Evolutionary conservation across 164 flowering plant genomes (phyloP), one percentile per base, ranked within the genome.

Genomic region (Chimonanthus praecox): DNA sequence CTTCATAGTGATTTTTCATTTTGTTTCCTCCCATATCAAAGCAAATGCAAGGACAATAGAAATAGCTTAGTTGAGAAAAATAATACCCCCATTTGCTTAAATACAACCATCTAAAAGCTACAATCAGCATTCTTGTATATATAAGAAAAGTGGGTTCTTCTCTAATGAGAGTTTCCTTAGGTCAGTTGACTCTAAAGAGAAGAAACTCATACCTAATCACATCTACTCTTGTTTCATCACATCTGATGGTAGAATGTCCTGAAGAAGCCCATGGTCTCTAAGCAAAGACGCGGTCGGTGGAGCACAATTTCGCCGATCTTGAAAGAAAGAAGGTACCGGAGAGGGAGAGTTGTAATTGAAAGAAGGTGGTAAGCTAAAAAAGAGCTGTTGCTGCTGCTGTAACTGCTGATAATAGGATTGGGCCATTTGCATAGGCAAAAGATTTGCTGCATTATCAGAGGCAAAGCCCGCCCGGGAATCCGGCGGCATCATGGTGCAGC

Each of bases 201-300:
- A 33, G 46, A 76, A 73, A 73, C 72, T 62, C 82, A 74, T 78
- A 75, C 82, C 78, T 74, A 58, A 69, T 54, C 20, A 48, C 58
- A 60, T 72, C 73, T 70, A 65, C 75, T 80, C 80, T 76, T 84
- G 84, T 70, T 77, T 83, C 15, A 77, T 72, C 80, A 84, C 75
- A 77, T 80, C 84, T 0, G 91, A 75, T 0, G 91, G 90, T 64
- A 91, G 80, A 3, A 92, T 87, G 51, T 92, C 97, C 68, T 89
- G 86, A 68, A 92, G 92, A 48, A 92, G 89, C 4, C 96, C 95
- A 72, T 87, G 77, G 70, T 90, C 97, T 75, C 86, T 78, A 13
- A 80, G 60, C 73, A 83, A 67, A 64, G 87, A 69, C 66, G 82
- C 47, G 0, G 81, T 2, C 0, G 85, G 61, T 0, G 85, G 49